Evolutionary conservation across 2,329 filamentous ascomycete species (phyloP).

Genomic region (Exophiala sp.): DNA sequence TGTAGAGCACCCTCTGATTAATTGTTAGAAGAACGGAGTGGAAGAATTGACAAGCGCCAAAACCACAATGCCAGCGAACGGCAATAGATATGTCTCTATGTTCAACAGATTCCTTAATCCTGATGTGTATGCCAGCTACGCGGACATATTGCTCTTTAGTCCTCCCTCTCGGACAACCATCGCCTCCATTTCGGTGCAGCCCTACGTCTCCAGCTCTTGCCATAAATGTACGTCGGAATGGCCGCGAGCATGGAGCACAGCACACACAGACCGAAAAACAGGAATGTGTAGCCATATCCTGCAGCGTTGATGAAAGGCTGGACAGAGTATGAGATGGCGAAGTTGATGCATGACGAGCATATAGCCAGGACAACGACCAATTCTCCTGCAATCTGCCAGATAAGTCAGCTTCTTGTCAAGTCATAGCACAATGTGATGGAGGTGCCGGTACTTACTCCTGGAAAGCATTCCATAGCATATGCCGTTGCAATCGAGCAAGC

Average conservation of each 20-base stretch:
- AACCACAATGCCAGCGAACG: too few relatives aligned
- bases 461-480: constrained; percentile 43
- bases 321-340: constrained; percentile 39
- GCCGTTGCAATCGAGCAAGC: constrained; percentile 40
- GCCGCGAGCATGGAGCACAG: constrained; percentile 11
- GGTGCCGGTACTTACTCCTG: constrained; percentile 29
- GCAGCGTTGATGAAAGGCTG: constrained; percentile 38
- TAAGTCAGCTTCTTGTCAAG: constrained; percentile 6
- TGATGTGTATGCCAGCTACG: too few relatives aligned
- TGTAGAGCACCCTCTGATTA: too few relatives aligned
- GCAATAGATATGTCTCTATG: too few relatives aligned
- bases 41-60: too few relatives aligned
- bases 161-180: constrained; percentile 9
- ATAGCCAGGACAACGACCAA: constrained; percentile 39
- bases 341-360: constrained; percentile 30
- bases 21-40: too few relatives aligned
- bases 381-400: constrained; percentile 35
- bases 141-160: too few relatives aligned
- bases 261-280: constrained; percentile 12
- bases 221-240: constrained; percentile 10
- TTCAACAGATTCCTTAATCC: too few relatives aligned
- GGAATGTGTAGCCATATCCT: constrained; percentile 10
- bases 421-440: not conserved
- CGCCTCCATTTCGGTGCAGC: constrained; percentile 7
- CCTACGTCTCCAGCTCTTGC: constrained; percentile 11